phyloP scores from a whole-genome alignment of 768 basidiomycete genomes.

The Cystoderma amianthinum region DNA sequence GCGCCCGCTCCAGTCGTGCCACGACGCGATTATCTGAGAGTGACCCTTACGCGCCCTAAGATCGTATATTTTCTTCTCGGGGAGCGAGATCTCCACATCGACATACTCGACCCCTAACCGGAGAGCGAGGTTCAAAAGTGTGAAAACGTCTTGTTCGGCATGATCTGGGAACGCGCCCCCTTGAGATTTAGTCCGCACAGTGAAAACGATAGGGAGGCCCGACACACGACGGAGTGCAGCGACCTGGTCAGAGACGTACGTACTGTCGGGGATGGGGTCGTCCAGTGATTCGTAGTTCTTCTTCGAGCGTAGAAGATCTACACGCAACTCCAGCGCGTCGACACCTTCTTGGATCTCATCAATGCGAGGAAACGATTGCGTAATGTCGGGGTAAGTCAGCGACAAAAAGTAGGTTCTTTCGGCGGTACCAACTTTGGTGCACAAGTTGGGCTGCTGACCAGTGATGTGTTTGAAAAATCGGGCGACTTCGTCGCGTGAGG shows the following conservation, averaged over 20 bases:
- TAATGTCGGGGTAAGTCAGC: slow-evolving; percentile 87
- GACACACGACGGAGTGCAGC: slow-evolving; percentile 71
- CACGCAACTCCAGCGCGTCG: slow-evolving; percentile 91
- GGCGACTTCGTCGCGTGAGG: slow-evolving; percentile 53
- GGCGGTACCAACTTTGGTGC: slow-evolving; percentile 41
- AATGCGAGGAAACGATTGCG: slow-evolving; percentile 57
- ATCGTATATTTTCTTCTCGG: slow-evolving; percentile 51
- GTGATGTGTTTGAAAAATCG: slow-evolving; percentile 90
- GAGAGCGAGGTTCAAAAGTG: slow-evolving; percentile 71
- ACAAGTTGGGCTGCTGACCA: slow-evolving; percentile 60
- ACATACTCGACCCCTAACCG: slow-evolving; percentile 87
- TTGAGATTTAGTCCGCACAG: slow-evolving; percentile 81
- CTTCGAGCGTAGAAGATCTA: slow-evolving; percentile 69
- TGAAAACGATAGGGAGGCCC: slow-evolving; percentile 84
- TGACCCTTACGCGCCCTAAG: slow-evolving; percentile 57
- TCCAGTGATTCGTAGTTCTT: slow-evolving; percentile 38
- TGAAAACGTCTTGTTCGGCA: slow-evolving; percentile 62
- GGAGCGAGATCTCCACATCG: slow-evolving; percentile 82
- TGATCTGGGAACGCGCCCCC: slow-evolving; percentile 89
- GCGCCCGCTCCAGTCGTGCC: slow-evolving; percentile 89
- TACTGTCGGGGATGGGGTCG: slow-evolving; percentile 52
- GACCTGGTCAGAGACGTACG: slow-evolving; percentile 79
- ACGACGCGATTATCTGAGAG: slow-evolving; percentile 85
- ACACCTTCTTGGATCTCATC: slow-evolving; percentile 75
- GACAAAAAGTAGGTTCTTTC: slow-evolving; percentile 88